Base-by-base conservation (phyloP, 305 asterid species). In the Fraxinus paxiana region DNA sequence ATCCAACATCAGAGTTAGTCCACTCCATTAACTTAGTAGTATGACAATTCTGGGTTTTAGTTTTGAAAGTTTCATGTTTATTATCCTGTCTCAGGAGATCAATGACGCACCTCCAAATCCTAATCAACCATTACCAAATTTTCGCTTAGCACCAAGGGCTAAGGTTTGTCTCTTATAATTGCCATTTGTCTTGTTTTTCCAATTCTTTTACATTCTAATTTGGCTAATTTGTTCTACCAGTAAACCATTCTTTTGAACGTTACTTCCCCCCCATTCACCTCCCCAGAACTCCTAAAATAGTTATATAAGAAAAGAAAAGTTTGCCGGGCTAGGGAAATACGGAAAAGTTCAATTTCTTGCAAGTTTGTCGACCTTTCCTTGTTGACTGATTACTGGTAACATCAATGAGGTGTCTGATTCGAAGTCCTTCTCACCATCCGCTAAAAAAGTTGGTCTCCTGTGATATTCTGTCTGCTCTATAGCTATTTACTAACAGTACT, bases 41-140 rank as follows among this genome's bases (percentile, higher is more conserved):
- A 28, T 13, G 38, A 28, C 38, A 4, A 13, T 13, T 56, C 73
- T 33, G 30, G 31, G 79, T 56, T 70, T 34, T 72, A 54, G 61
- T 74, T 63, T 79, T 56, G 17, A 67, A 69, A 67, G 63, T 63
- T 63, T 63, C 31, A 17, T 77, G 73, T 54, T 76, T 79, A 46
- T 71, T 5, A 63, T 65, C 18, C 31, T 75, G 79, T 87, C 54
- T 84, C 92, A 94, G 99, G 98, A 96, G 73, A 91, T 92, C 83
- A 90, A 92, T 83, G 98, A 94, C 82, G 92, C 94, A 77, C 97
- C 98, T 30, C 97, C 99, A 38, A 94, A 96, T 88, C 98, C 98
- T 15, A 88, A 92, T 86, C 99, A 92, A 79, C 94, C 97, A 4
- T 84, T 96, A 74, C 82, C 97, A 72, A 92, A 91, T 86, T 92